A percentile compares a stretch with the other conserved stretches of the same genome.
Evolutionary conservation across 2,329 filamentous ascomycete species (phyloP).

Genomic region (Ceratocystiopsis brevicomis): DNA sequence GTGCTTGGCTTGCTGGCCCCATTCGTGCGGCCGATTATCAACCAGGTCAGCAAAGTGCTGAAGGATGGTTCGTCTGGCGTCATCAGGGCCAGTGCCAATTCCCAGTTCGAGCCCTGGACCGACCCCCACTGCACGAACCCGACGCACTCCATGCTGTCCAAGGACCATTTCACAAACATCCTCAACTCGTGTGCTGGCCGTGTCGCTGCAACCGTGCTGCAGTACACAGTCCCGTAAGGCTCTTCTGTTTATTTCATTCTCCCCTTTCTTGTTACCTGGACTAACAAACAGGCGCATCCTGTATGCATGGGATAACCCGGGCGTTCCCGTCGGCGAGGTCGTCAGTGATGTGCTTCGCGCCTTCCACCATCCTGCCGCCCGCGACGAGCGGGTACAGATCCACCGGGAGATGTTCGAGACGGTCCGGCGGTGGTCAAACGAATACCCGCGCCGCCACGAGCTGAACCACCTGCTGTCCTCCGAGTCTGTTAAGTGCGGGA

Average conservation of each 20-base stretch:
- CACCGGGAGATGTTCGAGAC: conserved; percentile 79
- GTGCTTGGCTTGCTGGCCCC: conserved; percentile 79
- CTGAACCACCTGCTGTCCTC: conserved; percentile 63
- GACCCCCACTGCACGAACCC: conserved; percentile 58
- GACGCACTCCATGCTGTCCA: conserved; percentile 66
- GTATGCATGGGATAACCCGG: conserved; percentile 82
- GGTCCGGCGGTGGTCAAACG: conserved; percentile 63
- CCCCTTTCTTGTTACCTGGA: background rate
- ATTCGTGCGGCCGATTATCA: conserved; percentile 82
- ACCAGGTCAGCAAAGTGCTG: conserved; percentile 61
- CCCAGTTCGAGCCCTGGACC: conserved; percentile 65
- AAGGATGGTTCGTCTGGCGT: conserved; percentile 68
- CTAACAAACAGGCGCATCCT: conserved; percentile 44
- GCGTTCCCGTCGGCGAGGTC: conserved; percentile 66
- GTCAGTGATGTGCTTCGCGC: conserved; percentile 61
- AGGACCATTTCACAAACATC: conserved; percentile 68
- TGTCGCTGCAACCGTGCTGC: conserved; percentile 55
- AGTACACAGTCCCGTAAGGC: conserved; percentile 65
- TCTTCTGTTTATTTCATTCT: background rate
- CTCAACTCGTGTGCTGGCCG: conserved; percentile 61
- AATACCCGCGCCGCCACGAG: conserved; percentile 44
- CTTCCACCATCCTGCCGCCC: conserved; percentile 79
- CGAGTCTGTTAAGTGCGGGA: conserved; percentile 63
- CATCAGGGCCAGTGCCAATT: conserved; percentile 48
- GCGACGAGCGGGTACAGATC: conserved; percentile 57